Percentiles rank a stretch among this genome's conserved stretches.
Evolutionary conservation across 2,329 filamentous ascomycete species (phyloP).

Genomic region (Monosporascus ibericus): DNA sequence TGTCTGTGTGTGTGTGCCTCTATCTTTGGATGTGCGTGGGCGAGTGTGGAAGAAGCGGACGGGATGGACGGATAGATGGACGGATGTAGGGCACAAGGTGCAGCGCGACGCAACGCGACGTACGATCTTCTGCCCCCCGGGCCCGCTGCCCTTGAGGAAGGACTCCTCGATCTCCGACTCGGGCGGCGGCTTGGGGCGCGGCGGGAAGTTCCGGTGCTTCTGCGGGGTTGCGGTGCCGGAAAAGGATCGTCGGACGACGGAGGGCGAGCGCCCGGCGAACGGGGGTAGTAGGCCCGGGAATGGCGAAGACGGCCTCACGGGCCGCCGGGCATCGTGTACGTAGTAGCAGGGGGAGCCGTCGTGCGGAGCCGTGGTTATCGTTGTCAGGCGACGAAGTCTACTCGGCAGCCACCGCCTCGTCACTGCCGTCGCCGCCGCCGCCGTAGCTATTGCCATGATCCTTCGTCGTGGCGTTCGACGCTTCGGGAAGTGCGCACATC

Average conservation of each 20-base stretch:
- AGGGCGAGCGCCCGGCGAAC: background rate
- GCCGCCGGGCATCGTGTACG: background rate
- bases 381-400: no score
- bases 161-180: slow-evolving; percentile 76
- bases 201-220: slow-evolving; percentile 58
- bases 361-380: no score
- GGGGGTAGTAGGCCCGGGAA: background rate
- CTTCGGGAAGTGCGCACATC: no score
- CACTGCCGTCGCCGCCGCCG: no score
- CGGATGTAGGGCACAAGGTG: background rate
- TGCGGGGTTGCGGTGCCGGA: slow-evolving; percentile 21
- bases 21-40: slow-evolving; percentile 3
- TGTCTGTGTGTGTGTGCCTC: slow-evolving; percentile 2
- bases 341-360: no score
- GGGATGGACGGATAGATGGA: background rate
- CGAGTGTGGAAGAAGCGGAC: slow-evolving; percentile 1
- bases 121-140: slow-evolving; percentile 93
- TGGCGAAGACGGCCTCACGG: background rate
- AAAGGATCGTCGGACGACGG: slow-evolving; percentile 17
- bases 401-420: no score
- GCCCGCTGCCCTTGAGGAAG: slow-evolving; percentile 87
- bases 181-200: slow-evolving; percentile 64
- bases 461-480: no score
- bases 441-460: no score
- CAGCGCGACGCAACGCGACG: slow-evolving; percentile 11